Conservation (phyloP, 768 basidiomycete genomes). For the Amanita pallidorosea region DNA sequence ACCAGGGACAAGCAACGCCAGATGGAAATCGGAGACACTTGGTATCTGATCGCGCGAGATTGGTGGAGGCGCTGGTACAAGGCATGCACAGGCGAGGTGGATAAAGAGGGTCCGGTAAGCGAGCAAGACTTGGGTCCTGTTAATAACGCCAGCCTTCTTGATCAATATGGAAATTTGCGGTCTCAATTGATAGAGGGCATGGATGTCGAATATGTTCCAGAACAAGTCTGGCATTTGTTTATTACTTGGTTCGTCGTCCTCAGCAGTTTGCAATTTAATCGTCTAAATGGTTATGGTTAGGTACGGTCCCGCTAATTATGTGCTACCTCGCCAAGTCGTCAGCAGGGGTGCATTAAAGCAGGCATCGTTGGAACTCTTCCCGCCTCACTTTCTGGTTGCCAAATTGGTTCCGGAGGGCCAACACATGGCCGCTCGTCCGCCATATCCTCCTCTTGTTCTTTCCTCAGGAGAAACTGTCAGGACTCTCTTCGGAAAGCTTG, state of each 20-base stretch:
- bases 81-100: constrained; percentile 56
- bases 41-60: constrained; percentile 60
- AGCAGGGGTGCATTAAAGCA: constrained; percentile 39
- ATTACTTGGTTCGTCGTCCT: constrained; percentile 48
- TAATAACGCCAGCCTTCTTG: constrained; percentile 60
- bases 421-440: constrained; percentile 8
- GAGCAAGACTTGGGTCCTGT: constrained; percentile 64
- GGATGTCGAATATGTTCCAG: constrained; percentile 70
- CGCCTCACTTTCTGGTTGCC: constrained; percentile 52
- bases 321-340: constrained; percentile 61
- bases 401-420: constrained; percentile 25
- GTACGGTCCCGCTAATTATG: constrained; percentile 54
- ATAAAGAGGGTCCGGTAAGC: constrained; percentile 54
- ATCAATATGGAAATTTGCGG: constrained; percentile 37
- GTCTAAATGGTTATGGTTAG: constrained; percentile 23
- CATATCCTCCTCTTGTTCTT: constrained; percentile 29
- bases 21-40: constrained; percentile 60
- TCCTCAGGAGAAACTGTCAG: constrained; percentile 42
- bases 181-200: constrained; percentile 42
- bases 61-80: constrained; percentile 76
- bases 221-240: constrained; percentile 60
- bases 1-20: constrained; percentile 30
- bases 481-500: constrained; percentile 29
- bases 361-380: constrained; percentile 59
- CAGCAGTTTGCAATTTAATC: neutral